phyloP scores from a whole-genome alignment of 768 basidiomycete species.

The Kwoniella dejecticola region DNA sequence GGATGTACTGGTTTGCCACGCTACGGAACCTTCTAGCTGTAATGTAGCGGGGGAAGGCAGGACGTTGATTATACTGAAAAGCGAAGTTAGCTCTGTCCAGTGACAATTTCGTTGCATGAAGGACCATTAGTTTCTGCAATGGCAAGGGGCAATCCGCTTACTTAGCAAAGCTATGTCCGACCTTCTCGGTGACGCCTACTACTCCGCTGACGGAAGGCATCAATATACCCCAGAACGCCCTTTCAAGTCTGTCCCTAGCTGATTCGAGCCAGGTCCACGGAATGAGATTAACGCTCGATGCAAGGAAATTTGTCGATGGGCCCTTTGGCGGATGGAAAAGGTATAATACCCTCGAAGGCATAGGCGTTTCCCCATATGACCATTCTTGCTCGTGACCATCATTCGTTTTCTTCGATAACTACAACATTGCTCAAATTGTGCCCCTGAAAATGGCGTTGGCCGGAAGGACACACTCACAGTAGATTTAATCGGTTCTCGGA shows the following conservation, averaged over 20 bases:
- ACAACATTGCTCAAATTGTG: too few relatives aligned
- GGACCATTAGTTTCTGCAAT: too few relatives aligned
- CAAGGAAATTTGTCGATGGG: background rate
- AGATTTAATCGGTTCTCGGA: background rate
- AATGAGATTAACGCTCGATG: constrained; percentile 4
- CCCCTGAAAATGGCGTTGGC: too few relatives aligned
- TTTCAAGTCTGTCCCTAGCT: constrained; percentile 11
- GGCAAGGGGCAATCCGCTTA: background rate
- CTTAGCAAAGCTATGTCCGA: constrained; percentile 5
- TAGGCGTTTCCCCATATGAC: constrained; percentile 18
- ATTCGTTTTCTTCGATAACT: background rate
- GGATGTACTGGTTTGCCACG: constrained; percentile 9
- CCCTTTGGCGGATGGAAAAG: constrained; percentile 17
- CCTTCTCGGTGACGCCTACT: constrained; percentile 11
- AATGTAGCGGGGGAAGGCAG: constrained; percentile 7
- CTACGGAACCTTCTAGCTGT: constrained; percentile 7
- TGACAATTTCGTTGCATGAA: too few relatives aligned
- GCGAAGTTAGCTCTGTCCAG: too few relatives aligned
- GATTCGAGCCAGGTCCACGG: constrained; percentile 19
- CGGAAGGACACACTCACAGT: background rate
- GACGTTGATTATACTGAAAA: constrained; percentile 11
- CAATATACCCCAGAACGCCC: constrained; percentile 19
- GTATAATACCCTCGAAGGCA: constrained; percentile 17
- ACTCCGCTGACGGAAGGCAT: constrained; percentile 24
- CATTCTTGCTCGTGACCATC: constrained; percentile 15